Conservation (phyloP, 305 asterid genomes). For the Solanum hybrid region DNA sequence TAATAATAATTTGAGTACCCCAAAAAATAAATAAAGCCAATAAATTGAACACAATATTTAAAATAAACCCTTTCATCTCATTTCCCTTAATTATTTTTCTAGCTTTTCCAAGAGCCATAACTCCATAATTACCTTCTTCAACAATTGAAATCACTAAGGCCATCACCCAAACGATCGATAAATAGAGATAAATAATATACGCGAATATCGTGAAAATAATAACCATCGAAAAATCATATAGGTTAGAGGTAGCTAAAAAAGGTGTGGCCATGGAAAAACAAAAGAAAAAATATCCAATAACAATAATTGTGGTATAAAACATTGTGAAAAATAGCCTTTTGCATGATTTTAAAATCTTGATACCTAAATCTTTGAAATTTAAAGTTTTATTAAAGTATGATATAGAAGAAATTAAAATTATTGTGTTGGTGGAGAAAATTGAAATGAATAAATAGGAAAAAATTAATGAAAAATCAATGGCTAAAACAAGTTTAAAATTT, state of each 20-base stretch:
- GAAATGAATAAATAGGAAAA: constrained; percentile 11
- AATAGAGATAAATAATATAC: constrained; percentile 8
- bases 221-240: not conserved
- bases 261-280: not conserved
- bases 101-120: constrained; percentile 35
- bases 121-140: constrained; percentile 37
- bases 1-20: constrained; percentile 1
- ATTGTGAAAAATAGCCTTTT: constrained; percentile 19
- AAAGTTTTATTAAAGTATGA: constrained; percentile 13
- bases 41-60: constrained; percentile 9
- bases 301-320: constrained; percentile 18
- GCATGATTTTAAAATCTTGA: constrained; percentile 16
- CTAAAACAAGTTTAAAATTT: constrained; percentile 7
- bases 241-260: constrained; percentile 7
- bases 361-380: constrained; percentile 14
- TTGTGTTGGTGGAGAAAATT: constrained; percentile 19
- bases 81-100: constrained; percentile 36
- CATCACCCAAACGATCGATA: constrained; percentile 27
- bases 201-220: not conserved
- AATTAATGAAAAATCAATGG: constrained; percentile 10
- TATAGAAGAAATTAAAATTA: constrained; percentile 16
- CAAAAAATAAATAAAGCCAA: not conserved
- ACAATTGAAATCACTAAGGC: constrained; percentile 38
- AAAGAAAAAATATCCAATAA: constrained; percentile 14
- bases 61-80: constrained; percentile 31